These are phyloP conservation scores for Phaeotremella skinneri DNA, from an alignment of 768 basidiomycete genomes.

Conservation along the genomic window DNA sequence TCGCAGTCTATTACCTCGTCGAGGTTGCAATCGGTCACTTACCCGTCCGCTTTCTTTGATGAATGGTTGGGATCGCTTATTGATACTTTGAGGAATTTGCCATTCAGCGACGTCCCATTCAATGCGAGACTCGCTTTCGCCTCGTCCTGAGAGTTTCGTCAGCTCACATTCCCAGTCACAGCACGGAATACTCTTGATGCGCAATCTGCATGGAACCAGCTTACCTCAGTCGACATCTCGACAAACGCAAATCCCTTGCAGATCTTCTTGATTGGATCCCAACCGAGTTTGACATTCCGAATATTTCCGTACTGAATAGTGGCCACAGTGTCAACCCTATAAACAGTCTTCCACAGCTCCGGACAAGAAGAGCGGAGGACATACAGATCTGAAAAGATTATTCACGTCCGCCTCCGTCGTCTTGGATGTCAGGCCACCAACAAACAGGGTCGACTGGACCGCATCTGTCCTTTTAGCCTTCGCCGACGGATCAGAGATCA, in stretches of 20 bases:
- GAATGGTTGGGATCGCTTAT: slow-evolving; percentile 54
- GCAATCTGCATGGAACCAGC: slow-evolving; percentile 26
- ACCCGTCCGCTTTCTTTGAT: slow-evolving; percentile 28
- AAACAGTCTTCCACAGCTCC: neutral
- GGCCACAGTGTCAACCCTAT: too few relatives aligned
- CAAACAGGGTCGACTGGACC: slow-evolving; percentile 77
- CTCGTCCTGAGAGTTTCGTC: slow-evolving; percentile 18
- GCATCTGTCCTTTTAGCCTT: slow-evolving; percentile 88
- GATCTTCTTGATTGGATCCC: slow-evolving; percentile 62
- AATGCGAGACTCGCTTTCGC: slow-evolving; percentile 29
- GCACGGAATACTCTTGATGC: too few relatives aligned
- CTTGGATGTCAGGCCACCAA: slow-evolving; percentile 78
- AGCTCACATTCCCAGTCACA: neutral
- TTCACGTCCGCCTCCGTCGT: slow-evolving; percentile 73
- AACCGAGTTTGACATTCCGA: slow-evolving; percentile 74
- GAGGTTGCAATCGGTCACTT: slow-evolving; percentile 13
- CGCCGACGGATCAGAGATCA: slow-evolving; percentile 83
- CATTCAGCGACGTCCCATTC: slow-evolving; percentile 26
- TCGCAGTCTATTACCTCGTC: too few relatives aligned
- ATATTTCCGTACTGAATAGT: slow-evolving; percentile 69
- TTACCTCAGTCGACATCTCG: slow-evolving; percentile 80
- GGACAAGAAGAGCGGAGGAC: slow-evolving; percentile 13
- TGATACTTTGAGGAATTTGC: slow-evolving; percentile 29
- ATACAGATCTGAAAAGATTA: slow-evolving; percentile 62
- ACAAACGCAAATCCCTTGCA: slow-evolving; percentile 87